Conservation (phyloP, 257 asterid genomes). For the Jacaranda copaia region DNA sequence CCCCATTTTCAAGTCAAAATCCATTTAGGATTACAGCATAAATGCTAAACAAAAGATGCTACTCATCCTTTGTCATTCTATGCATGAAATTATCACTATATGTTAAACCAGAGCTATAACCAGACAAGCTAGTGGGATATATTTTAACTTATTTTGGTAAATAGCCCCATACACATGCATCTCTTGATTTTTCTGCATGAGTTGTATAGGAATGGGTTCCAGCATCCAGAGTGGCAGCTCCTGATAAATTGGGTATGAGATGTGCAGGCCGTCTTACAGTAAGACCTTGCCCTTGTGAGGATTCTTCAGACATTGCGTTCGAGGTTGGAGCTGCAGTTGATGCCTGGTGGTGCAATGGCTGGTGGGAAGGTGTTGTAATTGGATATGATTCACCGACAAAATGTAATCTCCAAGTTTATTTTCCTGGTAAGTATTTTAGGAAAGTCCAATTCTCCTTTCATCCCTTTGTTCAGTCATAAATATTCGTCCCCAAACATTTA, state of each 20-base stretch:
- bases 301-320: conserved; percentile 33
- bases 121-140: background rate
- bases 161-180: background rate
- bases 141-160: too few relatives aligned
- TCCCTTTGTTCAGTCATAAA: background rate
- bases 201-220: conserved; percentile 60
- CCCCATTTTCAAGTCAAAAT: background rate
- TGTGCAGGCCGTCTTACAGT: conserved; percentile 53
- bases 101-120: background rate
- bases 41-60: background rate
- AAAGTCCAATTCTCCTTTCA: background rate
- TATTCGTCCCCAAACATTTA: too few relatives aligned
- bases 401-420: conserved; percentile 49
- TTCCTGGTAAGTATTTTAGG: conserved; percentile 48
- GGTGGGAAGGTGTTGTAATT: conserved; percentile 76
- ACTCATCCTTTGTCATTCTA: background rate
- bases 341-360: conserved; percentile 70
- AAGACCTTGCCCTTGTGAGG: conserved; percentile 53
- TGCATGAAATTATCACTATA: background rate
- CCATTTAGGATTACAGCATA: background rate
- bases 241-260: conserved; percentile 64
- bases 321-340: conserved; percentile 64
- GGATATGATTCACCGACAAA: conserved; percentile 39
- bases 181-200: background rate
- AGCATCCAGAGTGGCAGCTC: conserved; percentile 46